Evolutionary conservation across 1,284 basidiomycete species (phyloP).

Genomic region (Ceraceosorus guamensis): DNA sequence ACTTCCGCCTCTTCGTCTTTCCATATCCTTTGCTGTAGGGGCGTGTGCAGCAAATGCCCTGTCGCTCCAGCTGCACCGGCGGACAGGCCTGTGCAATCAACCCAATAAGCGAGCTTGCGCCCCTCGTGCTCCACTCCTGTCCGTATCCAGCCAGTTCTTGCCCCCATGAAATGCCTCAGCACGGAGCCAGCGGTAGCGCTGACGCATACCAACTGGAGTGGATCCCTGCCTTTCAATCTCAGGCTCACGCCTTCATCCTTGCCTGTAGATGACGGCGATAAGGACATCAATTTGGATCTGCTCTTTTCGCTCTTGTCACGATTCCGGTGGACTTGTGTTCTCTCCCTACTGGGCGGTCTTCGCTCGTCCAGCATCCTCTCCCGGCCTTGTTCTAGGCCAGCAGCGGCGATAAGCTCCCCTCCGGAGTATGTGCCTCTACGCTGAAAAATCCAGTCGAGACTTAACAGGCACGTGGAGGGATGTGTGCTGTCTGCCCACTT

Average conservation of each 20-base stretch:
- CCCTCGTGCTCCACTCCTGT: slow-evolving; percentile 34
- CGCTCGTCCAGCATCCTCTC: slow-evolving; percentile 22
- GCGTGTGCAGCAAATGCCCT: too few species aligned
- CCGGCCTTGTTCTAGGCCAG: slow-evolving; percentile 35
- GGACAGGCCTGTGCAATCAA: slow-evolving; percentile 42
- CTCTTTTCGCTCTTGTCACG: slow-evolving; percentile 2
- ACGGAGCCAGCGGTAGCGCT: slow-evolving; percentile 46
- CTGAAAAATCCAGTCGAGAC: slow-evolving; percentile 37
- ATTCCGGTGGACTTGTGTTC: neutral
- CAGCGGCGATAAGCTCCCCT: slow-evolving; percentile 25
- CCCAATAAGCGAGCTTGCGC: too few species aligned
- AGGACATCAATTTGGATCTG: too few species aligned
- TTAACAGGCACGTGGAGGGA: slow-evolving; percentile 32
- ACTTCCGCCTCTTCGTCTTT: neutral
- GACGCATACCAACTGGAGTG: slow-evolving; percentile 38
- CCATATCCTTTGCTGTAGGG: neutral
- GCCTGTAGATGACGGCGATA: slow-evolving; percentile 2
- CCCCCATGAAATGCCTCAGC: slow-evolving; percentile 43
- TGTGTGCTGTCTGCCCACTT: slow-evolving; percentile 42
- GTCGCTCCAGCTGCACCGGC: slow-evolving; percentile 8
- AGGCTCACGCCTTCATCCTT: too few species aligned
- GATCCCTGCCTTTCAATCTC: slow-evolving; percentile 16
- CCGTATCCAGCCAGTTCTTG: slow-evolving; percentile 44
- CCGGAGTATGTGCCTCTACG: slow-evolving; percentile 33
- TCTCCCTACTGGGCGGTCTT: slow-evolving; percentile 13